Evolutionary conservation across 108 stramenopile genomes (phyloP).

Genomic region (Skeletonema tropicum): DNA sequence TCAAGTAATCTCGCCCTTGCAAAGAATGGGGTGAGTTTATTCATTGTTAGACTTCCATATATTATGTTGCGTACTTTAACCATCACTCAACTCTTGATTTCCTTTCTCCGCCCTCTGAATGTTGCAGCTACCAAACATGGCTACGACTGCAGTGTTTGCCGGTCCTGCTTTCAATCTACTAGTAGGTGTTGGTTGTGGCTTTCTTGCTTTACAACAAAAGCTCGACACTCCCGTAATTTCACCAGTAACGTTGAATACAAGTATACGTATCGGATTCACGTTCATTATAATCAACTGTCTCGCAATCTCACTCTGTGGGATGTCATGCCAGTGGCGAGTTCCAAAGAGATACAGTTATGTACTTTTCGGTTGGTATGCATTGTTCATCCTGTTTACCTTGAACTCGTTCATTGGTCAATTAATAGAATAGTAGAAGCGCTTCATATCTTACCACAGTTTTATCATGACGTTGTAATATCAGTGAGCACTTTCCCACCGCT

Average conservation of each 20-base stretch:
- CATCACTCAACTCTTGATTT: too few relatives aligned
- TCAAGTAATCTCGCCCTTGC: conserved; percentile 74
- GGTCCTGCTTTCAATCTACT: conserved; percentile 81
- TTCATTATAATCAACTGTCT: conserved; percentile 72
- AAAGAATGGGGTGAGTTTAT: conserved; percentile 38
- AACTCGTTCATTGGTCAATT: conserved; percentile 8
- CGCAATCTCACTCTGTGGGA: conserved; percentile 55
- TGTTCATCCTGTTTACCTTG: conserved; percentile 27
- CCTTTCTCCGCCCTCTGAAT: too few relatives aligned
- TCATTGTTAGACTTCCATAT: too few relatives aligned
- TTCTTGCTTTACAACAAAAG: conserved; percentile 28
- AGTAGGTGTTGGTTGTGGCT: conserved; percentile 59
- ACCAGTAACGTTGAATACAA: conserved; percentile 57
- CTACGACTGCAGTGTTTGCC: conserved; percentile 50
- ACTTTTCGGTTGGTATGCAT: conserved; percentile 29
- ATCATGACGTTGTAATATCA: not conserved
- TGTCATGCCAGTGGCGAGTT: conserved; percentile 36
- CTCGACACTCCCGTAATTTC: conserved; percentile 19
- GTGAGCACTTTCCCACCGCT: conserved; percentile 46
- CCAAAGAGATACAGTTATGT: conserved; percentile 39
- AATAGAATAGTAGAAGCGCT: not conserved
- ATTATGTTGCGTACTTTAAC: too few relatives aligned
- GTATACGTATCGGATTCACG: conserved; percentile 66
- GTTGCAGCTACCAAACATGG: conserved; percentile 36
- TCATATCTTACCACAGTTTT: not conserved